phyloP scores from a whole-genome alignment of 306 rosid genomes.

The Cucumis melo region DNA sequence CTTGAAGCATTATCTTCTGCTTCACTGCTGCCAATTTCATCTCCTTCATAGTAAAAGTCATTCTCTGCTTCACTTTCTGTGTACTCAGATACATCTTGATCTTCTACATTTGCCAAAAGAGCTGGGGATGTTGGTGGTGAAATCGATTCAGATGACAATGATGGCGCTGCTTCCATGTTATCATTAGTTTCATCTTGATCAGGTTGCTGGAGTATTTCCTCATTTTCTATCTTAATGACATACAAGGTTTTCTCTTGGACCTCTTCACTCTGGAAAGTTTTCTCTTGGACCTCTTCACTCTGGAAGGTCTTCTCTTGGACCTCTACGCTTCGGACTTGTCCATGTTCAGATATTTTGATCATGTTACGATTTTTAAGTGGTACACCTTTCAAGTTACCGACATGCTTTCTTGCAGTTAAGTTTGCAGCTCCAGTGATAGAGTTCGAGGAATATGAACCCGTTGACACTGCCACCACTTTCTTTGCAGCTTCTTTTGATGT shows the following conservation, averaged over 20 bases:
- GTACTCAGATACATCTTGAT: slow-evolving; percentile 37
- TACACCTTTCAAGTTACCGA: slow-evolving; percentile 18
- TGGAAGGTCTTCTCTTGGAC: slow-evolving; percentile 28
- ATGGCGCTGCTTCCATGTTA: slow-evolving; percentile 3
- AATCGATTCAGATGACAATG: background rate
- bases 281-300: slow-evolving; percentile 35
- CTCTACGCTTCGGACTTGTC: slow-evolving; percentile 23
- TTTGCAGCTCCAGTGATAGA: slow-evolving; percentile 29
- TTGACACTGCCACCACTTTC: slow-evolving; percentile 24
- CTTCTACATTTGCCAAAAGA: slow-evolving; percentile 20
- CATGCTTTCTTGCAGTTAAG: slow-evolving; percentile 25
- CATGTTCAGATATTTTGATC: slow-evolving; percentile 18
- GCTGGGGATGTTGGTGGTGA: slow-evolving; percentile 11
- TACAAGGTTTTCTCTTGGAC: slow-evolving; percentile 55
- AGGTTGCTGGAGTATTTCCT: slow-evolving; percentile 24
- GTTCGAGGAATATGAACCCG: slow-evolving; percentile 22
- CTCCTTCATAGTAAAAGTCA: slow-evolving; percentile 23
- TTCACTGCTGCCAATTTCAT: slow-evolving; percentile 25
- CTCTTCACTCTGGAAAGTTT: slow-evolving; percentile 15
- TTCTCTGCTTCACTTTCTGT: slow-evolving; percentile 39
- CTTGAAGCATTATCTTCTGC: slow-evolving; percentile 17
- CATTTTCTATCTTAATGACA: slow-evolving; percentile 48
- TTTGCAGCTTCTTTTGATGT: slow-evolving; percentile 24
- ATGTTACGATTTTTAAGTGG: slow-evolving; percentile 18
- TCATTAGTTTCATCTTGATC: slow-evolving; percentile 24